A percentile compares a stretch with the other conserved stretches of the same genome.
Conservation (phyloP, 1,284 basidiomycete genomes). For the Trametes sp. region DNA sequence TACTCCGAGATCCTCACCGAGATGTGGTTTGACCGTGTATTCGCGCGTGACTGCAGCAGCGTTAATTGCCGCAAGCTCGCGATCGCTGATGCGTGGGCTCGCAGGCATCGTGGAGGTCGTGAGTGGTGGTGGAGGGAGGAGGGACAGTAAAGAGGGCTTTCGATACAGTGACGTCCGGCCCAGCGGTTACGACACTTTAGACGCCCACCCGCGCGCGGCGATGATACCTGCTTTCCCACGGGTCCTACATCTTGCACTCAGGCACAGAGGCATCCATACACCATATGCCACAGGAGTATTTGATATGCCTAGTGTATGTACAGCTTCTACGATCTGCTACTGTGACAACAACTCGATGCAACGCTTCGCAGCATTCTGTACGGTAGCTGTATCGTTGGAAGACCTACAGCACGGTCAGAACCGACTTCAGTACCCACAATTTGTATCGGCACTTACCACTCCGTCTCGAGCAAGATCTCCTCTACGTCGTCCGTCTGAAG, state of each 20-base stretch:
- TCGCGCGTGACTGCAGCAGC: slow-evolving; percentile 87
- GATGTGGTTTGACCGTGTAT: slow-evolving; percentile 87
- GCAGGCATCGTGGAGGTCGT: slow-evolving; percentile 45
- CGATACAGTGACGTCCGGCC: slow-evolving; percentile 31
- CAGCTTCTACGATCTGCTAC: too few relatives aligned
- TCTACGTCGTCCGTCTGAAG: slow-evolving; percentile 75
- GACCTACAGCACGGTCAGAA: slow-evolving; percentile 32
- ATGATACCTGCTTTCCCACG: slow-evolving; percentile 31
- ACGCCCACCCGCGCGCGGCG: slow-evolving; percentile 16
- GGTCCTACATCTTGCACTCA: slow-evolving; percentile 8
- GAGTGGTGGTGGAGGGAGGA: slow-evolving; percentile 11
- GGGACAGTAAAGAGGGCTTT: slow-evolving; percentile 3
- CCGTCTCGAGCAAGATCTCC: slow-evolving; percentile 80
- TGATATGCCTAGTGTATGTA: too few relatives aligned
- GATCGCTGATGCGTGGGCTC: slow-evolving; percentile 72
- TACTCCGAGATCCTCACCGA: slow-evolving; percentile 61
- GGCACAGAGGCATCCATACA: background rate
- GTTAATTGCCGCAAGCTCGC: slow-evolving; percentile 84
- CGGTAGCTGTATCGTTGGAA: slow-evolving; percentile 25
- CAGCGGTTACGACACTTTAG: slow-evolving; percentile 22
- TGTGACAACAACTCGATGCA: slow-evolving; percentile 30
- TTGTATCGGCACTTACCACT: slow-evolving; percentile 64
- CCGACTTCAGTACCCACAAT: background rate
- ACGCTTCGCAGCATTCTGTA: slow-evolving; percentile 33
- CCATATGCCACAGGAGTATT: too few relatives aligned